Base-by-base conservation (phyloP, 176 grass and related monocot species). In the Oryza brachyantha region DNA sequence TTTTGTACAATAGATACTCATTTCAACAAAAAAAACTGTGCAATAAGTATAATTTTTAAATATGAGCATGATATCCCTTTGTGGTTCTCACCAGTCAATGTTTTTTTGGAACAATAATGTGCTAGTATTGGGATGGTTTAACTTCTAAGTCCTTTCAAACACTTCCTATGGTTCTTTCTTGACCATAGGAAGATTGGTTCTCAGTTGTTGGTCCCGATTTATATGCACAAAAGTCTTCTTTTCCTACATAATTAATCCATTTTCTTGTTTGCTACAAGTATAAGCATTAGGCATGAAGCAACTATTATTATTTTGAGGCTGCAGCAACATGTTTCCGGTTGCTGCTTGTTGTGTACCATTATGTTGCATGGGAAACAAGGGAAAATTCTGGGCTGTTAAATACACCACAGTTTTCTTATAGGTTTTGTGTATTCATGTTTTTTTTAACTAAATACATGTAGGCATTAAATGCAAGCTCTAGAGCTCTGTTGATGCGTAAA, bases 381-480 rank as follows among this genome's bases (percentile, higher is more conserved):
- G 42, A 48, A 13, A 43, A 10, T 42, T 21, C 36, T 63, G 11
- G 64, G 21, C 25, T 60, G 10, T 52, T 45, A n/a, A 69, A 37
- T 26, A 54, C 74, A 36, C 69, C 10, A 29, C 41, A 35, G 17
- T 76, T 3, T 70, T 70, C 17, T 69, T 12, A 32, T 76, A 52
- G 31, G 17, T 57, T 65, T 31, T 16, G 8, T 45, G 35, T 70
- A 72, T 73, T 66, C 29, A 73, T 45, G 25, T 22, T 1, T 79
- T 0, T 22, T 1, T 79, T 0, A 58, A 48, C 40, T 78, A 26
- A 66, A 66, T 14, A 2, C 83, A 38, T 86, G 79, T 86, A 95
- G 96, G 66, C 96, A 79, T 72, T 99, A 43, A 99, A 99, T 89
- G 96, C 96, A 87, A 90, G 88, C 54, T 93, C 96, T 34, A 93